Evolutionary conservation across 257 asterid genomes (phyloP).

Genomic region (Jaltomata sinuosa): DNA sequence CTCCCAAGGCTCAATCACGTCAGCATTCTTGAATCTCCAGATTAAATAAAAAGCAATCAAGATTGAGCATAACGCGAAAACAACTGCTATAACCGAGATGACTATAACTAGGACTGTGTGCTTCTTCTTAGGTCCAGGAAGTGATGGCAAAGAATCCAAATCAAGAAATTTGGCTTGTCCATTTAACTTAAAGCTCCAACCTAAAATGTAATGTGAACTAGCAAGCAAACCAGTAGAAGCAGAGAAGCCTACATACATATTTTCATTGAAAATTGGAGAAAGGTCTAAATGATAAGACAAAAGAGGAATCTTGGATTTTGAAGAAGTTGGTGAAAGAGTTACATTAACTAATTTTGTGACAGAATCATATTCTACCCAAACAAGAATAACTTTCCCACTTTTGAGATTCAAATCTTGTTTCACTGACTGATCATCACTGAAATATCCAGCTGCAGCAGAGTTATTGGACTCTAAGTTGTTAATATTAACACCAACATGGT

Average conservation of each 20-base stretch:
- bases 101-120: slow-evolving; percentile 1
- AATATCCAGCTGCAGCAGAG: slow-evolving; percentile 41
- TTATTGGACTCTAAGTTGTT: slow-evolving; percentile 33
- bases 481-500: slow-evolving; percentile 48
- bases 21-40: slow-evolving; percentile 8
- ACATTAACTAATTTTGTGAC: slow-evolving; percentile 27
- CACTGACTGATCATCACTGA: slow-evolving; percentile 4
- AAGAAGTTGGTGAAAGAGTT: slow-evolving; percentile 34
- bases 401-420: slow-evolving; percentile 30
- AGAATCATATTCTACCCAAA: slow-evolving; percentile 60
- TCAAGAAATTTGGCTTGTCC: background rate
- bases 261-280: slow-evolving; percentile 25
- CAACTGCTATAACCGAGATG: background rate
- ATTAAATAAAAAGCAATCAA: background rate
- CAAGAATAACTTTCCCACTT: slow-evolving; percentile 33
- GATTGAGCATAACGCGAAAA: background rate
- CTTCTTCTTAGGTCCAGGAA: slow-evolving; percentile 20
- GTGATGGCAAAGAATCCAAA: slow-evolving; percentile 18
- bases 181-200: slow-evolving; percentile 45
- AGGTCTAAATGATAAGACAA: slow-evolving; percentile 33
- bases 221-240: slow-evolving; percentile 57
- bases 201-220: slow-evolving; percentile 51
- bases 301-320: slow-evolving; percentile 37
- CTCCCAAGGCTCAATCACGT: slow-evolving; percentile 40
- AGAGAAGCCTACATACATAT: slow-evolving; percentile 61